These are phyloP conservation scores for Cercospora sp. DNA, from an alignment of 2,329 filamentous ascomycete species.

Conservation along the genomic window DNA sequence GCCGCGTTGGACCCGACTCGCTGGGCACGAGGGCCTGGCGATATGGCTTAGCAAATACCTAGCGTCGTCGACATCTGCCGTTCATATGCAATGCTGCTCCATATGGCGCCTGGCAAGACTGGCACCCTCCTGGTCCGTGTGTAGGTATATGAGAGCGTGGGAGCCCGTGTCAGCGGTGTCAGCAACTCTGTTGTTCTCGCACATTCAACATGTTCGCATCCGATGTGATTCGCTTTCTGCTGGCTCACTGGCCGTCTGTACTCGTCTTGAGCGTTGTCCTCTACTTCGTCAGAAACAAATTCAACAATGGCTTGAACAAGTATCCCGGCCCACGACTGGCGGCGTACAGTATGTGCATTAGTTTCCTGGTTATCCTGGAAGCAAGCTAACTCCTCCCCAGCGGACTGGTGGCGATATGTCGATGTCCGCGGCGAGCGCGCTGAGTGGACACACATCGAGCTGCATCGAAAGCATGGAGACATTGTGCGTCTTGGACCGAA, in stretches of 20 bases:
- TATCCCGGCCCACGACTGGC: slow-evolving; percentile 74
- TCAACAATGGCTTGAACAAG: slow-evolving; percentile 61
- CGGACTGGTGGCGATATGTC: slow-evolving; percentile 73
- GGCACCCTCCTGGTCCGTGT: neutral
- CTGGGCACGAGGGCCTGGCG: neutral
- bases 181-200: neutral
- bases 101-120: neutral
- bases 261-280: slow-evolving; percentile 38
- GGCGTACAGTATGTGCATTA: slow-evolving; percentile 48
- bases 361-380: neutral
- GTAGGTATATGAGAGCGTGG: neutral
- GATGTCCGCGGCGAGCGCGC: slow-evolving; percentile 66
- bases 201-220: slow-evolving; percentile 37
- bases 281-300: slow-evolving; percentile 49
- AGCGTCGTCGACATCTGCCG: neutral
- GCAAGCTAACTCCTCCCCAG: neutral
- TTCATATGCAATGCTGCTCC: neutral
- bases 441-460: slow-evolving; percentile 65
- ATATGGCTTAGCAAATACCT: neutral
- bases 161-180: neutral
- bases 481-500: slow-evolving; percentile 76
- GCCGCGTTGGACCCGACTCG: neutral
- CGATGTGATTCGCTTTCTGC: slow-evolving; percentile 32
- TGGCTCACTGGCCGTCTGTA: slow-evolving; percentile 46
- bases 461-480: slow-evolving; percentile 72